These are phyloP conservation scores for Phytophthora hybrid DNA, from an alignment of 352 stramenopile species.

Conservation along the genomic window DNA sequence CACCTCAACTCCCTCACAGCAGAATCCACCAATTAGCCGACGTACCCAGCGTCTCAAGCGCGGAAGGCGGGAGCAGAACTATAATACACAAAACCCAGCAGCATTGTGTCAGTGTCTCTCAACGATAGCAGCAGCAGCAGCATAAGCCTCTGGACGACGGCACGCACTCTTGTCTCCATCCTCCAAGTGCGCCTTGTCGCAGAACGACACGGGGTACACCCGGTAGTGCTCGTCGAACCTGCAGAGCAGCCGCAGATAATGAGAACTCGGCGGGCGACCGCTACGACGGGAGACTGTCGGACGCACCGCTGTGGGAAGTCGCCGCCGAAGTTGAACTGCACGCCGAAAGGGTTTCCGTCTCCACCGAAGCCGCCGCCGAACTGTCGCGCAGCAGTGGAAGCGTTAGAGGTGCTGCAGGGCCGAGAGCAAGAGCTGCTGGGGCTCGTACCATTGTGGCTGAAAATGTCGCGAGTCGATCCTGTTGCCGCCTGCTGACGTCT, in stretches of 20 bases:
- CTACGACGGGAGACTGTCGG: not conserved
- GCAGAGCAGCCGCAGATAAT: not conserved
- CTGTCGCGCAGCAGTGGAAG: conserved; percentile 34
- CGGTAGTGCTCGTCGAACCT: conserved; percentile 91
- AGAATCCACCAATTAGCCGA: not conserved
- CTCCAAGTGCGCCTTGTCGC: conserved; percentile 88
- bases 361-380: conserved; percentile 77
- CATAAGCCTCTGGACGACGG: not conserved
- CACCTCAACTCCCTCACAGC: not conserved
- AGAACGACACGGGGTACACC: conserved; percentile 89
- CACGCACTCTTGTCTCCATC: conserved; percentile 90
- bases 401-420: not conserved
- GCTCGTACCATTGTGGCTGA: not conserved
- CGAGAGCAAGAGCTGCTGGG: not conserved
- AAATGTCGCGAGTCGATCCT: conserved; percentile 15
- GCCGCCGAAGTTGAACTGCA: conserved; percentile 83
- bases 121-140: not conserved
- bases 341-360: conserved; percentile 82
- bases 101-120: conserved; percentile 9
- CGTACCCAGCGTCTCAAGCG: conserved; percentile 95
- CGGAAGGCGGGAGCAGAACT: conserved; percentile 97
- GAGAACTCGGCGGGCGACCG: not conserved
- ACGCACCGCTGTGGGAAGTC: conserved; percentile 76
- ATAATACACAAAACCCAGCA: conserved; percentile 6
- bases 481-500: conserved; percentile 13